Conservation (phyloP, 2,329 filamentous ascomycete genomes). For the Dothideomycetes sp. region DNA sequence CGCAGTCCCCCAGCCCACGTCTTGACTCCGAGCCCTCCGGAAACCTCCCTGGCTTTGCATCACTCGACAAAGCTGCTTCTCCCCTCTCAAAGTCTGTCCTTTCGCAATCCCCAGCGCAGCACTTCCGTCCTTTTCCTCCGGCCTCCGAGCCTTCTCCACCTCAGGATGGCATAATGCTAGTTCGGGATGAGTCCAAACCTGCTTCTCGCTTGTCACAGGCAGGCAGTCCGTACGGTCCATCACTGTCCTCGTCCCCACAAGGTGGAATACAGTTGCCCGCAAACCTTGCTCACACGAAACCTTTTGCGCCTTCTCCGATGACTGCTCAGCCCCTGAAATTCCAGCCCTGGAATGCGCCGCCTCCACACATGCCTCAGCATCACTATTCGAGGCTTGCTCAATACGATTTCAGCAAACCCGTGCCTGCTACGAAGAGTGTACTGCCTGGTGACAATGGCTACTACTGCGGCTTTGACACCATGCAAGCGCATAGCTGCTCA, state of each 20-base stretch:
- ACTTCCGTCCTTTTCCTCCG: constrained; percentile 1
- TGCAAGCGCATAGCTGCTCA: constrained; percentile 37
- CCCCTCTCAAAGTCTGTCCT: background rate
- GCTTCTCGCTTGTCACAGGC: constrained; percentile 4
- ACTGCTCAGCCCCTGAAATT: constrained; percentile 5
- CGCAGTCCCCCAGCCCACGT: constrained; percentile 3
- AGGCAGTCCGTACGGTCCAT: constrained; percentile 3
- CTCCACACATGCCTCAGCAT: constrained; percentile 27
- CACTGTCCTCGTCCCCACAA: constrained; percentile 11
- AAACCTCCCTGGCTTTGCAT: background rate
- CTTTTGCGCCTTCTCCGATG: too few species aligned
- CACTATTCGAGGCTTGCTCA: constrained; percentile 28
- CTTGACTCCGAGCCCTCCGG: background rate
- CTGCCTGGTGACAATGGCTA: constrained; percentile 50
- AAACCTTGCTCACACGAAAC: background rate
- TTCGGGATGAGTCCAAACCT: background rate
- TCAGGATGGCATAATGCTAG: constrained; percentile 12
- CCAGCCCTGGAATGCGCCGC: constrained; percentile 21
- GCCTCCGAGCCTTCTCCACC: constrained; percentile 10
- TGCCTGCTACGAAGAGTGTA: constrained; percentile 18
- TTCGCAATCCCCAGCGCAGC: background rate
- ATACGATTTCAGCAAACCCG: constrained; percentile 19
- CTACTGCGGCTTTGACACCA: constrained; percentile 71
- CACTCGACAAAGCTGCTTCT: background rate
- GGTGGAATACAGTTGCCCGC: constrained; percentile 11